Conservation (phyloP, 2,329 filamentous ascomycete species). For the Xylaria sp. region DNA sequence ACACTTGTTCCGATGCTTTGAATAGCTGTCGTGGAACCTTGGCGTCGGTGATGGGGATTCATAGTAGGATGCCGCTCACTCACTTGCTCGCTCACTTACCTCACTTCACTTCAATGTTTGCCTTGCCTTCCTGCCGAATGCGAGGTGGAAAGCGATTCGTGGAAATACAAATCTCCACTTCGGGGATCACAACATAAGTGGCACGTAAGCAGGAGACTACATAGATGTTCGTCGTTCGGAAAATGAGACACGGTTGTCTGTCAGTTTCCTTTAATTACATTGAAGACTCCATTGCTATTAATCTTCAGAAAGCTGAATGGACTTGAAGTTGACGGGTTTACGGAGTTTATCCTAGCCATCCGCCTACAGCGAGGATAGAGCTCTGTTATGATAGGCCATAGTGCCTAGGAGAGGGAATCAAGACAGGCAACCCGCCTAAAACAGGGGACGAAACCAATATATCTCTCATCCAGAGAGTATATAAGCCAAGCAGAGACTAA, state of each 20-base stretch:
- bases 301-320: neutral
- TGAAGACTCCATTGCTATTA: neutral
- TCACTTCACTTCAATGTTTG: neutral
- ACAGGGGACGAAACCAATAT: neutral
- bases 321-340: too few relatives aligned
- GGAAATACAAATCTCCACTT: neutral
- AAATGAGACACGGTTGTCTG: neutral
- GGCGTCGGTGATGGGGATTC: slow-evolving; percentile 7
- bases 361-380: neutral
- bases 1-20: too few relatives aligned
- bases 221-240: neutral
- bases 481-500: slow-evolving; percentile 12
- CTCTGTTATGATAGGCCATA: neutral
- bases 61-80: neutral
- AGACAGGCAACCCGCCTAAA: neutral
- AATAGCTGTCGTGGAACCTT: slow-evolving; percentile 15
- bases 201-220: neutral
- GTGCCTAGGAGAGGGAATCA: neutral
- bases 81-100: neutral
- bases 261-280: neutral
- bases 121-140: too few relatives aligned
- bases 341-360: neutral
- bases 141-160: neutral
- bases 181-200: neutral
- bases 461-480: neutral